Evolutionary conservation across 495 filamentous ascomycete species (phyloP).

Genomic region (Trichoderma gamsii): DNA sequence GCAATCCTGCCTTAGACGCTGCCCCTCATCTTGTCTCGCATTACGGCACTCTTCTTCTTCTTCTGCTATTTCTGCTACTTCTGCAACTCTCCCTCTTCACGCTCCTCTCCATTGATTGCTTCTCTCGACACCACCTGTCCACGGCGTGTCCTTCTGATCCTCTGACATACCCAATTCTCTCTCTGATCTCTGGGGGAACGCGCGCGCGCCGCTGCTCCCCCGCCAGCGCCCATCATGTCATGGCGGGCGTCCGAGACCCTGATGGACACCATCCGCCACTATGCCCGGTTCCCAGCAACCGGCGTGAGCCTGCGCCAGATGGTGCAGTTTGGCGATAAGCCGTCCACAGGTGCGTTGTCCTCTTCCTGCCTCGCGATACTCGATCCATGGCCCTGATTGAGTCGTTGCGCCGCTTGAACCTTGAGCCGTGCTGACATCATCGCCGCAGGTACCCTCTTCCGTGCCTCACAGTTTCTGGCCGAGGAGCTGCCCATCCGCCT

Average conservation of each 20-base stretch:
- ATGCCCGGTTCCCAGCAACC: constrained; percentile 93
- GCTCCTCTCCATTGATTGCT: background rate
- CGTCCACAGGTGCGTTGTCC: constrained; percentile 64
- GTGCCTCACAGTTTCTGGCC: constrained; percentile 94
- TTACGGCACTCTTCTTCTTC: background rate
- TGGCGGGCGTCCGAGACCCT: constrained; percentile 85
- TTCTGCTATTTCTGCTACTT: background rate
- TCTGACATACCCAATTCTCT: background rate
- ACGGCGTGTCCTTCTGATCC: no score
- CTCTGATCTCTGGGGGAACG: background rate
- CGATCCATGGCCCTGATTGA: background rate
- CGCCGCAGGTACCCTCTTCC: constrained; percentile 78
- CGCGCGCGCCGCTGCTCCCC: background rate
- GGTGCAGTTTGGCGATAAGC: constrained; percentile 95
- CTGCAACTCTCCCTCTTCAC: background rate
- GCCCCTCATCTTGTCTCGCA: no score
- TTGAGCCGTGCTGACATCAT: constrained; percentile 21
- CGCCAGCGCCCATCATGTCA: constrained; percentile 46
- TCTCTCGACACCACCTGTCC: no score
- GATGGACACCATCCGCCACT: constrained; percentile 99
- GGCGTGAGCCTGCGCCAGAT: constrained; percentile 95
- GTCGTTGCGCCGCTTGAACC: constrained; percentile 19
- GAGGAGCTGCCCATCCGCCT: constrained; percentile 97
- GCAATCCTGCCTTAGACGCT: background rate
- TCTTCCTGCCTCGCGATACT: background rate